Evolutionary conservation across 1,139 yeast genomes (phyloP).

Genomic region (Pichia sp.): DNA sequence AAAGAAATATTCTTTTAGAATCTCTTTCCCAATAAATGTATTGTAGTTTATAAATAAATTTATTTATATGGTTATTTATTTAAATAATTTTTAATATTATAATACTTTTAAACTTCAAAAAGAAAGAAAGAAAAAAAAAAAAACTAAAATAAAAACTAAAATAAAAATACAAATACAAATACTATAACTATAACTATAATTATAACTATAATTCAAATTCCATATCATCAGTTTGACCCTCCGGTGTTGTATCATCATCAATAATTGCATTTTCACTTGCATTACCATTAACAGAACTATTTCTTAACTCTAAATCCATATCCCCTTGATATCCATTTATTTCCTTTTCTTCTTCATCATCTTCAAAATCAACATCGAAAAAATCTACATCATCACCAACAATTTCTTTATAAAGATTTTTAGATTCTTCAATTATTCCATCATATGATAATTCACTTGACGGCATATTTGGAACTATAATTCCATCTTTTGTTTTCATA

Average conservation of each 20-base stretch:
- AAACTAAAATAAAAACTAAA: too few relatives aligned
- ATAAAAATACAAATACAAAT: not conserved
- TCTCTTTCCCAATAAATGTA: slow-evolving; percentile 84
- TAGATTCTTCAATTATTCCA: slow-evolving; percentile 81
- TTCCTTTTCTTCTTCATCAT: slow-evolving; percentile 60
- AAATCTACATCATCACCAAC: slow-evolving; percentile 95
- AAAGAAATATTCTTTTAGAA: slow-evolving; percentile 94
- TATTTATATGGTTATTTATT: not conserved
- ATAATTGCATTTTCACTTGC: slow-evolving; percentile 16
- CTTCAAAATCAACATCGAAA: slow-evolving; percentile 93
- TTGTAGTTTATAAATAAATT: too few relatives aligned
- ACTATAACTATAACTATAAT: too few relatives aligned
- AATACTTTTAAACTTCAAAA: too few relatives aligned
- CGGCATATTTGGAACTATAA: slow-evolving; percentile 67
- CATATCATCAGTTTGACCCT: slow-evolving; percentile 11
- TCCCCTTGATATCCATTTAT: slow-evolving; percentile 3
- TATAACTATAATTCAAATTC: slow-evolving; percentile 9
- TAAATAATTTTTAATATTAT: not conserved
- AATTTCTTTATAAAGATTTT: slow-evolving; percentile 61
- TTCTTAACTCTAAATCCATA: slow-evolving; percentile 17
- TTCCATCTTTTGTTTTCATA: slow-evolving; percentile 35
- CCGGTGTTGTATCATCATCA: slow-evolving; percentile 37
- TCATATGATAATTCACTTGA: slow-evolving; percentile 84
- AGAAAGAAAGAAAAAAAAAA: too few relatives aligned
- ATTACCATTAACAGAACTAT: too few relatives aligned